Base-by-base conservation (phyloP, 176 grass and related monocot species). In the Saccharum spontaneum region DNA sequence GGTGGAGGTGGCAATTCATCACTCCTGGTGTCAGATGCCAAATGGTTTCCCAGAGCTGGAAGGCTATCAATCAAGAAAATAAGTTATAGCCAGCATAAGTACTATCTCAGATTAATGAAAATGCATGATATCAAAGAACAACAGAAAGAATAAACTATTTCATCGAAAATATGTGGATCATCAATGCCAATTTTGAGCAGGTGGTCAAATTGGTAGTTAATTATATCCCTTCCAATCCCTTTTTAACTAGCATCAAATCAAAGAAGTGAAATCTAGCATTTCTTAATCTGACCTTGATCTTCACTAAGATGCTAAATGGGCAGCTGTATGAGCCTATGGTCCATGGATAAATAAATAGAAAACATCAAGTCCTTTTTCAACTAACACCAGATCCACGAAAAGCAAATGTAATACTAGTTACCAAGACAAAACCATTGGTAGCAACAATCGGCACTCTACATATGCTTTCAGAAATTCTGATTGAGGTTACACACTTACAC, bases 1-100 rank as follows among this genome's bases (percentile, higher is more conserved):
- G 90, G 90, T 10, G 75, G 79, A 59, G 90, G 83, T 77, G 90
- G 84, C 33, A 92, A 71, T 30, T 89, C 87, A 20, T 89, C 83
- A 26, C 34, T 89, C 37, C 86, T 89, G 40, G 62, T 59, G 60
- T 66, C 62, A 37, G 69, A 83, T 7, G 45, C 28, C 11, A 59
- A 46, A 66, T 43, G 1, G 17, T 48, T 81, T 16, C 1, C 34
- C 7, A 1, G 11, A 69, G 67, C 18, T 22, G 33, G 26, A 66
- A 38, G 82, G 48, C 87, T 92, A 71, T 55, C 7, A 40, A 26
- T 22, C 39, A 18, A 54, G 23, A 81, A 79, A 71, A 74, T 17
- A 69, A 30, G 16, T 80, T n/a, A 76, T n/a, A 76, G 38, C 0
- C 8, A 41, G n/a, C 30, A 80, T 6, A 46, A 24, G 8, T 20